These are phyloP conservation scores for Calonectria ilicicola DNA, from an alignment of 2,329 filamentous ascomycete genomes.

Conservation along the genomic window DNA sequence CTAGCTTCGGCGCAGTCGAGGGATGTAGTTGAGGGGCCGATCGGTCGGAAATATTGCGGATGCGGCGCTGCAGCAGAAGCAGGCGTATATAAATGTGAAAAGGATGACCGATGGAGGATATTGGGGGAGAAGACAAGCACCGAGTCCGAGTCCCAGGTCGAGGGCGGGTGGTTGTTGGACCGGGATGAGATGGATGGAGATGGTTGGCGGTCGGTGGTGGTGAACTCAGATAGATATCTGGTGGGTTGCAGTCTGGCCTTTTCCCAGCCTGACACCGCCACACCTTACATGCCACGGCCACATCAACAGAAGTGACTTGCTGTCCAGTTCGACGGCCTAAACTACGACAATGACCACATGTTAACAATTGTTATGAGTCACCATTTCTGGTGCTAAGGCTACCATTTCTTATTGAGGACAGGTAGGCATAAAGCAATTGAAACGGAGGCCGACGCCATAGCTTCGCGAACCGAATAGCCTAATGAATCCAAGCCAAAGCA, in stretches of 20 bases:
- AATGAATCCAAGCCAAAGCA: not conserved
- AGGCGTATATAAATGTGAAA: constrained; percentile 6
- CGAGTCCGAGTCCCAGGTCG: constrained; percentile 39
- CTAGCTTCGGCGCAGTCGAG: constrained; percentile 42
- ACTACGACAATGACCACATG: constrained; percentile 21
- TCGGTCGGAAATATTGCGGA: constrained; percentile 27
- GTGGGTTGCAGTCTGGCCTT: constrained; percentile 42
- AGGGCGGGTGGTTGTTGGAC: constrained; percentile 33
- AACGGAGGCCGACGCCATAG: not conserved
- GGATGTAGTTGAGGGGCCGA: constrained; percentile 21
- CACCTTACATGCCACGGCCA: constrained; percentile 33
- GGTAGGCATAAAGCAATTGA: constrained; percentile 1
- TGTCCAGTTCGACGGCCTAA: constrained; percentile 24
- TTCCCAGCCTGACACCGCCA: constrained; percentile 44
- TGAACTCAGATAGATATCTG: constrained; percentile 35
- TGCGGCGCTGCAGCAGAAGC: constrained; percentile 24
- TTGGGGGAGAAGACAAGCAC: constrained; percentile 26
- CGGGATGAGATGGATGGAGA: constrained; percentile 34
- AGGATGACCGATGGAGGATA: not conserved
- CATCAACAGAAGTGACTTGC: constrained; percentile 38
- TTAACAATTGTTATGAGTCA: not conserved
- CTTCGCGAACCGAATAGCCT: not conserved
- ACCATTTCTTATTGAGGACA: not conserved
- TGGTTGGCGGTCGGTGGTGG: constrained; percentile 31
- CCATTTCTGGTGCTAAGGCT: not conserved